These are phyloP conservation scores for Parietichytrium sp. DNA, from an alignment of 108 stramenopile genomes.

Conservation along the genomic window DNA sequence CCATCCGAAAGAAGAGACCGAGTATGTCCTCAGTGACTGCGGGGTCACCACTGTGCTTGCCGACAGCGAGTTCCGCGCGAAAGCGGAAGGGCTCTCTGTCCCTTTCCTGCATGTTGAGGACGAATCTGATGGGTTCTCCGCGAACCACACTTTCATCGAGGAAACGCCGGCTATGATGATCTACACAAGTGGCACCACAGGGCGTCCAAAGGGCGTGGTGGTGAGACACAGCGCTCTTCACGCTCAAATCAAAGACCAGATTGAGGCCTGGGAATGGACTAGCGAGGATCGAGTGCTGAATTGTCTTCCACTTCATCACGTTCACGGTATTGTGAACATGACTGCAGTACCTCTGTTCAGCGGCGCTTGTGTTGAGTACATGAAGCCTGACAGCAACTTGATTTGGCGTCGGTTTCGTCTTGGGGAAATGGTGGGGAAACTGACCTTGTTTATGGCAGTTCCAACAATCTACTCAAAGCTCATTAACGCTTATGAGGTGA, in stretches of 20 bases:
- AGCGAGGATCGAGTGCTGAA: conserved; percentile 45
- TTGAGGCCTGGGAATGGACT: conserved; percentile 38
- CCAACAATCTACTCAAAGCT: conserved; percentile 49
- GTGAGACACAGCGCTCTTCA: conserved; percentile 8
- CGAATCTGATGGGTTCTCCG: not conserved
- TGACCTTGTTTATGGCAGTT: conserved; percentile 50
- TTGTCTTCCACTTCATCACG: conserved; percentile 47
- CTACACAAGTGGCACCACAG: conserved; percentile 48
- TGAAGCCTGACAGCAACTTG: not conserved
- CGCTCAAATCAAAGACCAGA: conserved; percentile 6
- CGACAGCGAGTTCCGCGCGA: not conserved
- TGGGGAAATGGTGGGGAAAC: not conserved
- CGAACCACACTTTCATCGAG: not conserved
- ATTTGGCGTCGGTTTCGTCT: conserved; percentile 38
- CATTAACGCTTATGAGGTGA: not conserved
- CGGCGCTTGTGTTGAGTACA: conserved; percentile 47
- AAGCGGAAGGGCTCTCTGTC: not conserved
- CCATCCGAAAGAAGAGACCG: conserved; percentile 21
- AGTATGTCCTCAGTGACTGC: not conserved
- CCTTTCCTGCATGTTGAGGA: not conserved
- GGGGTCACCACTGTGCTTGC: not conserved
- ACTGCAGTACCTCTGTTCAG: conserved; percentile 25
- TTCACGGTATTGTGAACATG: conserved; percentile 51
- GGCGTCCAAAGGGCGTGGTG: conserved; percentile 52
- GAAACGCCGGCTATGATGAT: conserved; percentile 38